phyloP scores from a whole-genome alignment of 495 filamentous ascomycete genomes.

The Hamigera avellanea region DNA sequence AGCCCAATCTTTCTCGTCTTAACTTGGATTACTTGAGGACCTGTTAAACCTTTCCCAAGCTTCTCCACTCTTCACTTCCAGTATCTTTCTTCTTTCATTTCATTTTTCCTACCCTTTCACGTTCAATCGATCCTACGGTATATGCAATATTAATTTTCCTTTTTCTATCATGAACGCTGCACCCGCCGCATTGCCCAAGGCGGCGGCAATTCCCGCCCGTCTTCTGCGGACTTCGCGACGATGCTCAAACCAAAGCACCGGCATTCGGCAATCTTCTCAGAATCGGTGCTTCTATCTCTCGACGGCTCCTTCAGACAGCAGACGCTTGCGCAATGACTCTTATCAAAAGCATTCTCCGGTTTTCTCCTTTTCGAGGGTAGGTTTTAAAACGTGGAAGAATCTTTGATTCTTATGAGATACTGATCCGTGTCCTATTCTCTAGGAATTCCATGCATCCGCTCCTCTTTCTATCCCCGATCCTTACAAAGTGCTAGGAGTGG shows the following conservation, averaged over 20 bases:
- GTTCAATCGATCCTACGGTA: too few species aligned
- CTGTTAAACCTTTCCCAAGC: background rate
- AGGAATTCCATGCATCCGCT: constrained; percentile 66
- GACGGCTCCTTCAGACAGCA: constrained; percentile 8
- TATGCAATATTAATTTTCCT: too few species aligned
- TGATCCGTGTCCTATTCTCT: constrained; percentile 2
- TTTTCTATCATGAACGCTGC: constrained; percentile 22
- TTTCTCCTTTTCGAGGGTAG: background rate
- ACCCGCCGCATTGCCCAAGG: constrained; percentile 33
- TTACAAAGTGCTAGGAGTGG: constrained; percentile 77
- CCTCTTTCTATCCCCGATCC: constrained; percentile 62
- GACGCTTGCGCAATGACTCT: constrained; percentile 12
- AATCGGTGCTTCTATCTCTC: constrained; percentile 19
- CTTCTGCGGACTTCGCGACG: constrained; percentile 29
- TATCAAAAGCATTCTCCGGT: constrained; percentile 4
- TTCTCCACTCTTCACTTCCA: constrained; percentile 5
- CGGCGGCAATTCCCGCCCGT: constrained; percentile 33
- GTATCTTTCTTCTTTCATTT: background rate
- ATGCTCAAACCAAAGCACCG: constrained; percentile 21
- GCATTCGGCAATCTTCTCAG: constrained; percentile 13
- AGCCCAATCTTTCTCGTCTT: background rate
- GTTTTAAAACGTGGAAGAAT: background rate
- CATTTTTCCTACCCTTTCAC: constrained; percentile 2
- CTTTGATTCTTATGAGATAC: background rate
- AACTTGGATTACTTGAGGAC: background rate